Percentiles rank a stretch among this genome's conserved stretches.
Evolutionary conservation across 495 filamentous ascomycete genomes (phyloP).

Genomic region (Penicillium fimorum): DNA sequence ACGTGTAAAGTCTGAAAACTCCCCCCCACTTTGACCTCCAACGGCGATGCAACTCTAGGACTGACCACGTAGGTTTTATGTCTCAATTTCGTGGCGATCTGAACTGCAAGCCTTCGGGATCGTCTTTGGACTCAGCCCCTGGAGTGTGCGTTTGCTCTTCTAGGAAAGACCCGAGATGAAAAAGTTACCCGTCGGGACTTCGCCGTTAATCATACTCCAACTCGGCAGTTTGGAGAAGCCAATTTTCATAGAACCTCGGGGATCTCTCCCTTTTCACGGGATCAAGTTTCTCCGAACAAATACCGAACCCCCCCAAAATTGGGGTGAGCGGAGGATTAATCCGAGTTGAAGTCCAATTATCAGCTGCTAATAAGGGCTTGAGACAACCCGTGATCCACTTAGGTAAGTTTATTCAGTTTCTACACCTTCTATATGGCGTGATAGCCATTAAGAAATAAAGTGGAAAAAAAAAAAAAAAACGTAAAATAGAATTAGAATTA

Average conservation of each 20-base stretch:
- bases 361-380: not conserved
- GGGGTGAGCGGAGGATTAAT: not conserved
- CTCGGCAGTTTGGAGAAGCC: slow-evolving; percentile 13
- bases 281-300: slow-evolving; percentile 33
- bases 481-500: not conserved
- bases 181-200: slow-evolving; percentile 15
- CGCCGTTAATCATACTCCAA: slow-evolving; percentile 9
- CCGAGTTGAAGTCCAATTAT: not conserved
- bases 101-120: slow-evolving; percentile 40
- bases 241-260: slow-evolving; percentile 13
- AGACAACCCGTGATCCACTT: not conserved
- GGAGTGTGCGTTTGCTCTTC: slow-evolving; percentile 20
- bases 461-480: too few species aligned
- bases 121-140: slow-evolving; percentile 23
- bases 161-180: slow-evolving; percentile 13
- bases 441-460: too few species aligned
- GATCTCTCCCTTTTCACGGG: slow-evolving; percentile 4
- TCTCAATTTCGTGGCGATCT: slow-evolving; percentile 38
- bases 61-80: slow-evolving; percentile 30
- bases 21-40: slow-evolving; percentile 15
- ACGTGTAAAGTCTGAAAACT: not conserved
- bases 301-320: slow-evolving; percentile 20
- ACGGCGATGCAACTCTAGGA: slow-evolving; percentile 27
- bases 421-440: not conserved
- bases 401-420: not conserved